Evolutionary conservation across 768 basidiomycete species (phyloP), one percentile per base, ranked within the genome.

Genomic region (Tylopilus balloui): DNA sequence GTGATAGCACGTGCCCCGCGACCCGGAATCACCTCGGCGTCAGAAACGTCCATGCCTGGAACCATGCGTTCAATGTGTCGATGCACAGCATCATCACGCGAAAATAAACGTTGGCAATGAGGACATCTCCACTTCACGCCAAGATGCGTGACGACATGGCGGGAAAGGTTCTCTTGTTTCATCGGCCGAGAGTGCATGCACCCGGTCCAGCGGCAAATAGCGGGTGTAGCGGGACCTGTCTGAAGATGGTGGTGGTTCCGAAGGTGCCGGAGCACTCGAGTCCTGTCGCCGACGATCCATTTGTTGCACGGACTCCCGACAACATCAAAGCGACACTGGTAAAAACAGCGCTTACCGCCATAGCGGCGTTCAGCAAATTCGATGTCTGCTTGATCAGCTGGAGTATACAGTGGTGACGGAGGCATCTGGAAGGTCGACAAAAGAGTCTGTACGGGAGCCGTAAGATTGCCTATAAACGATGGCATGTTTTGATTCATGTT

Each of bases 101-200:
- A 66, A 19, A 68, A 58, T 47, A 51, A 49, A 32, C 42, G 53
- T 17, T 40, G 45, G 21, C 65, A 66, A 47, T 60, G 60, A 12
- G 58, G 57, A 23, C 65, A 68, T 41, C 37, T 47, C 65, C 62
- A 68, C 45, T 62, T 69, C 38, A 66, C 58, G 6, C 60, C 58
- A 4, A 66, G 42, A 47, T 66, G 65, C 52, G 47, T 62, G 43
- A 66, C 55, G 13, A 66, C 46, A 36, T 66, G 65, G 9, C 65
- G 64, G 2, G 67, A 55, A 3, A 66, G 64, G 14, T 68, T 66
- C 47, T 66, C 65, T 49, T 64, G 65, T 44, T 63, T 66, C 62
- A 66, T 62, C 49, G 44, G 37, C 49, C 49, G 43, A 12, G 52
- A 15, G 44, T 60, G 61, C 12, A 54, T 55, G 34, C 67, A 66